Evolutionary conservation across 2,329 filamentous ascomycete species (phyloP), one percentile per base, ranked within the genome.

Genomic region (Lachnellula arida): DNA sequence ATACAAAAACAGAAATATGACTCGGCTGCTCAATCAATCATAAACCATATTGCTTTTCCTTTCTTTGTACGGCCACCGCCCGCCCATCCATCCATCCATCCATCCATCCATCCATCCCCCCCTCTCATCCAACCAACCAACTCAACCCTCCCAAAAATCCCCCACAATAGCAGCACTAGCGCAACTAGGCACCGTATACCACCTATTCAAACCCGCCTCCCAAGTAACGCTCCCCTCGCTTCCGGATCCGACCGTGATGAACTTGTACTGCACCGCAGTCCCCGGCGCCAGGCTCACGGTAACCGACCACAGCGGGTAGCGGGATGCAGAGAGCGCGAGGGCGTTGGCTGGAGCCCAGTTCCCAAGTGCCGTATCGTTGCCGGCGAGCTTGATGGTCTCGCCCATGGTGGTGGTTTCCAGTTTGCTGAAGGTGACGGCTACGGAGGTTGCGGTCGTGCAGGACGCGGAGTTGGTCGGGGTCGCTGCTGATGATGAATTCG

Each of bases 341-440:
- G 80, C 86, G 32, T 71, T 73, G 50, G 60, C 65, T 0, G 78
- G 74, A 60, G 83, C 74, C 87, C 87, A 90, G 65, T 67, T 76
- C 14, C 86, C 86, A 14, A 91, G 78, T 39, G 78, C 72, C 1
- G 74, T 63, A 49, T 78, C 76, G 55, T 78, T 81, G 22, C 87
- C 87, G 0, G 80, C 76, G 11, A 91, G 70, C 69, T 84, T 87
- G 66, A 91, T 76, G 7, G 76, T 82, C 68, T 89, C 77, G 6
- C 86, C 86, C 43, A 68, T 81, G 3, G 67, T 66, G 1, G 86
- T 89, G 0, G 72, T 75, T 22, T 78, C 82, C 1, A 75, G 65
- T 58, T 79, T 80, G 49, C 81, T 74, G 71, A 90, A 89, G 0
- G 81, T 82, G 9, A 90, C 81, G 0, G 79, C 73, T 8, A 87